Conservation (phyloP, 2,329 filamentous ascomycete species). For the Hymenoscyphus salicellus region DNA sequence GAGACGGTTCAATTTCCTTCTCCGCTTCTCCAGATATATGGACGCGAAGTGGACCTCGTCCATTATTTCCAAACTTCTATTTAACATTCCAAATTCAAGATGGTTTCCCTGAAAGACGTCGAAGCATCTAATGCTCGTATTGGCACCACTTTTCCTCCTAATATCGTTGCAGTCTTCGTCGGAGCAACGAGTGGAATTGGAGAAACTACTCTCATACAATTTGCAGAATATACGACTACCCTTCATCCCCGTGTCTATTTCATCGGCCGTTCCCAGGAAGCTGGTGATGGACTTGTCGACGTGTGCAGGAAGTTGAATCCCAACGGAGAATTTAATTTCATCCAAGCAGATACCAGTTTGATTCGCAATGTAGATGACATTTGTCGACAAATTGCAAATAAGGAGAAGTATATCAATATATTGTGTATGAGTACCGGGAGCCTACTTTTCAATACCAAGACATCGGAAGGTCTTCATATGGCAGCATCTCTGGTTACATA, state of each 20-base stretch:
- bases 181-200: conserved; percentile 55
- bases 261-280: conserved; percentile 44
- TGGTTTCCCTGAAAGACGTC: too few relatives aligned
- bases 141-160: conserved; percentile 32
- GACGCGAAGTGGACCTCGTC: too few relatives aligned
- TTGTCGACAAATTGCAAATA: conserved; percentile 32
- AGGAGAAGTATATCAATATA: too few relatives aligned
- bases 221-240: conserved; percentile 38
- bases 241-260: conserved; percentile 47
- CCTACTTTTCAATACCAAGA: conserved; percentile 38
- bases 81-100: too few relatives aligned
- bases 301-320: conserved; percentile 45
- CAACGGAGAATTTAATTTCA: conserved; percentile 44
- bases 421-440: too few relatives aligned
- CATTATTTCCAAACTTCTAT: too few relatives aligned
- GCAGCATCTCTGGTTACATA: conserved; percentile 36
- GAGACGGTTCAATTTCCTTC: too few relatives aligned
- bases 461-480: conserved; percentile 40
- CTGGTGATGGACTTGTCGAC: conserved; percentile 36
- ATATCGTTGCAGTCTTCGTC: conserved; percentile 48
- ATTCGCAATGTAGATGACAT: conserved; percentile 49
- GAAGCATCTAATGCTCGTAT: conserved; percentile 38
- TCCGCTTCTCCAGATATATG: too few relatives aligned
- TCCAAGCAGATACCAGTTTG: conserved; percentile 48
- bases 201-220: conserved; percentile 44